Evolutionary conservation across 371 early-diverging fungal species (phyloP).

Genomic region (Parasitella parasitica): DNA sequence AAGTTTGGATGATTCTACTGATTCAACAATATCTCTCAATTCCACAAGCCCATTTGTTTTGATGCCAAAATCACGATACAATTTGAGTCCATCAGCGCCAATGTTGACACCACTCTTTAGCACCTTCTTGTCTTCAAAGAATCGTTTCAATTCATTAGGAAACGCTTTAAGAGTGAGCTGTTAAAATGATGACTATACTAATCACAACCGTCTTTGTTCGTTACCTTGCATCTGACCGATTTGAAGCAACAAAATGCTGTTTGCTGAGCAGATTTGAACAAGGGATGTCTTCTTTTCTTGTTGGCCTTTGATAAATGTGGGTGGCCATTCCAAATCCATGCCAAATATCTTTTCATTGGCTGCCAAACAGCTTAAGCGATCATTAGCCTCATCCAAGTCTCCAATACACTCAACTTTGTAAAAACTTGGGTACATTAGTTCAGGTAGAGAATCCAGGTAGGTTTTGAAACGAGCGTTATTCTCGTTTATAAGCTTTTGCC

Average conservation of each 20-base stretch:
- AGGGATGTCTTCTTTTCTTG: constrained; percentile 45
- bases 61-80: constrained; percentile 52
- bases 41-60: constrained; percentile 55
- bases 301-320: constrained; percentile 33
- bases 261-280: constrained; percentile 53
- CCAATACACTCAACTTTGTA: constrained; percentile 24
- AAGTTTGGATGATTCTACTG: constrained; percentile 27
- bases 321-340: constrained; percentile 62
- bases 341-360: constrained; percentile 35
- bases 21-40: constrained; percentile 32
- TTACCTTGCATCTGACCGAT: constrained; percentile 41
- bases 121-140: constrained; percentile 39
- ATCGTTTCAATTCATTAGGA: constrained; percentile 35
- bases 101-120: constrained; percentile 60
- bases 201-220: not conserved
- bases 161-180: constrained; percentile 20
- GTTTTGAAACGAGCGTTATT: constrained; percentile 4
- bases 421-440: constrained; percentile 15
- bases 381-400: constrained; percentile 10
- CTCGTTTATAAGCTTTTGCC: not conserved
- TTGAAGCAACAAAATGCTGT: constrained; percentile 50
- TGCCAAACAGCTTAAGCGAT: not conserved
- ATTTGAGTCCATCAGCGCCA: constrained; percentile 47
- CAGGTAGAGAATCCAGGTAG: constrained; percentile 7
- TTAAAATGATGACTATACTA: not conserved